Percentiles rank a stretch among this genome's conserved stretches.
Evolutionary conservation across 129 eudicot genomes (phyloP).

Genomic region (Logfia minima): DNA sequence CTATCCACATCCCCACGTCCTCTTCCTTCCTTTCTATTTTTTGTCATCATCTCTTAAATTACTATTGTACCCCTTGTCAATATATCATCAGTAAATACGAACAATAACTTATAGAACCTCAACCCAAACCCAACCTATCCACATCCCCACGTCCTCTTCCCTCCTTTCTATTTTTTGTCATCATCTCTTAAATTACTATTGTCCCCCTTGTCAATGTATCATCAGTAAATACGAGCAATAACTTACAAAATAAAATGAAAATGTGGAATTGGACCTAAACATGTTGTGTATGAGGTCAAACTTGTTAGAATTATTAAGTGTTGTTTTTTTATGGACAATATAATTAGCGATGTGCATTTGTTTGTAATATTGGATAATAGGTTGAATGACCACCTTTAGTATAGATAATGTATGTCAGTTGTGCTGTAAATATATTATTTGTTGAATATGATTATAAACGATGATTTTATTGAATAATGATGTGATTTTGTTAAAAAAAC

Average conservation of each 20-base stretch:
- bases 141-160: slow-evolving; percentile 34
- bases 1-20: slow-evolving; percentile 51
- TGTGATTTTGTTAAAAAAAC: too few relatives aligned
- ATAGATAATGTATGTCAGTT: too few relatives aligned
- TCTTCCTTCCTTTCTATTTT: slow-evolving; percentile 8
- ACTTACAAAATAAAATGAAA: not conserved
- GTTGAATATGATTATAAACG: too few relatives aligned
- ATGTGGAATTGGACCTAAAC: not conserved
- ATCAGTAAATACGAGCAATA: not conserved
- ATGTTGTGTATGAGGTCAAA: not conserved
- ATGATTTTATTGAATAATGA: too few relatives aligned
- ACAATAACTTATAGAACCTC: not conserved
- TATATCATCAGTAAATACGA: not conserved
- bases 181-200: not conserved
- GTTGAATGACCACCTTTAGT: too few relatives aligned
- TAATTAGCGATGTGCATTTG: too few relatives aligned
- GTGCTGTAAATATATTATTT: too few relatives aligned
- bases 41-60: not conserved
- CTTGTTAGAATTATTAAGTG: too few relatives aligned
- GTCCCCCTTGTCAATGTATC: not conserved
- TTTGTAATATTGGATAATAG: too few relatives aligned
- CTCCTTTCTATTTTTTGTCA: not conserved
- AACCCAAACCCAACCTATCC: slow-evolving; percentile 79
- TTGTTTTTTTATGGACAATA: too few relatives aligned
- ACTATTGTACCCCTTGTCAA: slow-evolving; percentile 6